Conservation (phyloP, 495 filamentous ascomycete species). For the Aspergillus nidulans region DNA sequence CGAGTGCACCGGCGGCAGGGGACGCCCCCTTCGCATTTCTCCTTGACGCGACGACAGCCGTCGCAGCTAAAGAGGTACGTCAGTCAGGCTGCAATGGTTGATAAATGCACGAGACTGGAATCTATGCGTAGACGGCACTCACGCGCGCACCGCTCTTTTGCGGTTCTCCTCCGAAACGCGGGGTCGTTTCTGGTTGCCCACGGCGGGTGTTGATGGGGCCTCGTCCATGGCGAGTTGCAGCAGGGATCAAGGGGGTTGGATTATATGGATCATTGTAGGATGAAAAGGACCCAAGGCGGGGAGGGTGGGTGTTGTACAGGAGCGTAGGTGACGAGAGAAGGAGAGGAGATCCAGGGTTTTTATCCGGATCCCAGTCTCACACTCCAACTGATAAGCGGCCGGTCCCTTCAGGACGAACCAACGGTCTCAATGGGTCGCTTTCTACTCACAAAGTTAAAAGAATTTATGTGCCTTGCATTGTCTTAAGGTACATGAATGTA, state of each 20-base stretch:
- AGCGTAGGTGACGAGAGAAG: background rate
- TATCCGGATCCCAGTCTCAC: slow-evolving; percentile 2
- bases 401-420: background rate
- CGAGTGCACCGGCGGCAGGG: slow-evolving; percentile 46
- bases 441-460: background rate
- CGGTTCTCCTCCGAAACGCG: slow-evolving; percentile 47
- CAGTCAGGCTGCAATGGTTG: background rate
- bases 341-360: slow-evolving; percentile 6
- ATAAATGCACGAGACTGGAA: background rate
- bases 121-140: slow-evolving; percentile 4
- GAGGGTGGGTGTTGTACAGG: background rate
- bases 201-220: slow-evolving; percentile 24
- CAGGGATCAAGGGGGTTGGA: slow-evolving; percentile 17
- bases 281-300: background rate
- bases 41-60: slow-evolving; percentile 46
- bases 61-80: slow-evolving; percentile 33
- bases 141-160: slow-evolving; percentile 48
- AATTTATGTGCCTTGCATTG: background rate
- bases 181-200: slow-evolving; percentile 40
- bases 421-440: background rate
- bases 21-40: slow-evolving; percentile 50
- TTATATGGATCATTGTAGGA: slow-evolving; percentile 18
- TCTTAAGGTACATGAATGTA: background rate
- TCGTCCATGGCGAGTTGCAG: slow-evolving; percentile 23
- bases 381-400: slow-evolving; percentile 10